Evolutionary conservation across 306 rosid genomes (phyloP).

Genomic region (Gleditsia sinensis): DNA sequence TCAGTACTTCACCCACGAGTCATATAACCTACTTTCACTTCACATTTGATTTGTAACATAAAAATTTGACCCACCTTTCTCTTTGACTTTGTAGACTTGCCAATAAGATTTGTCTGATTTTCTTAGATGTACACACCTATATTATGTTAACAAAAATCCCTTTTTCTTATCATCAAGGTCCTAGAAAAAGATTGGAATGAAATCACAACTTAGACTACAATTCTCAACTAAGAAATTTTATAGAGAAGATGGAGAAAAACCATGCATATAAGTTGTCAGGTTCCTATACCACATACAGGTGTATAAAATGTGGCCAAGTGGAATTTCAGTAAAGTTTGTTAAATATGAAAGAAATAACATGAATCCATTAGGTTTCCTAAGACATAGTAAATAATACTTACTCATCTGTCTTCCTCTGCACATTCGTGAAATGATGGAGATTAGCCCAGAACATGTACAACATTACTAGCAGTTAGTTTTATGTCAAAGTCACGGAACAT

Average conservation of each 20-base stretch:
- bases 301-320: neutral
- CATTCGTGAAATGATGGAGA: constrained; percentile 34
- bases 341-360: neutral
- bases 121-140: neutral
- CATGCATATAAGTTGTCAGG: neutral
- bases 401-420: constrained; percentile 97
- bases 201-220: neutral
- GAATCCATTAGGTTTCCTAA: neutral
- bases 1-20: no score
- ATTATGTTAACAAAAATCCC: neutral
- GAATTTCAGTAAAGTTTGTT: neutral
- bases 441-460: constrained; percentile 46
- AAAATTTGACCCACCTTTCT: neutral
- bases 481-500: constrained; percentile 10
- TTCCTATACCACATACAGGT: neutral
- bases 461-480: constrained; percentile 45
- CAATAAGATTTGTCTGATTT: neutral
- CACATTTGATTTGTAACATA: neutral
- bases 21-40: neutral
- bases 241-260: neutral
- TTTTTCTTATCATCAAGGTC: neutral
- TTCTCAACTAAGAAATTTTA: neutral
- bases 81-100: neutral
- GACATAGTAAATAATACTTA: constrained; percentile 47
- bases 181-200: neutral